Conservation (phyloP, 1,139 yeast genomes). For the Candida sanyaensis region DNA sequence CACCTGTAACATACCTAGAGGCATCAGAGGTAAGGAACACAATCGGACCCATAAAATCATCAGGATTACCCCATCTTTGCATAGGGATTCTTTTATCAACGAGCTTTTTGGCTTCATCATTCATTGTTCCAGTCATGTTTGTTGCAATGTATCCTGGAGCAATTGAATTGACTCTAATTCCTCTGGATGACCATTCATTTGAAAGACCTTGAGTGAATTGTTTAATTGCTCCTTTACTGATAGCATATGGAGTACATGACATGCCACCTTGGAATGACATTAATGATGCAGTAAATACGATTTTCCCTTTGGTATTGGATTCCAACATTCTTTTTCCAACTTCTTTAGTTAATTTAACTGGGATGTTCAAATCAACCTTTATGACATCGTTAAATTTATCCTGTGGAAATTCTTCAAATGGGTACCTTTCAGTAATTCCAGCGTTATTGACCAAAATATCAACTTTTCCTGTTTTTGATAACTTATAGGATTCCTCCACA, state of each 20-base stretch:
- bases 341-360: conserved; percentile 45
- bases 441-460: conserved; percentile 60
- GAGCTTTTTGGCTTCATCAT: conserved; percentile 28
- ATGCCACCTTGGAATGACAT: conserved; percentile 63
- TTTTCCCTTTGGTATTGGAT: conserved; percentile 33
- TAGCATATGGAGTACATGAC: conserved; percentile 53
- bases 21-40: conserved; percentile 54
- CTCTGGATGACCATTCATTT: conserved; percentile 53
- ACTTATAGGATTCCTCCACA: conserved; percentile 34
- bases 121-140: conserved; percentile 46
- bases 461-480: conserved; percentile 31
- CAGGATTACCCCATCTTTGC: conserved; percentile 53
- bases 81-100: conserved; percentile 50
- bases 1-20: conserved; percentile 54
- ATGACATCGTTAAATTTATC: conserved; percentile 48
- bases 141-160: conserved; percentile 60
- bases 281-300: conserved; percentile 29
- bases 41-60: conserved; percentile 57
- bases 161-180: conserved; percentile 54
- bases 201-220: conserved; percentile 51
- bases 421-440: conserved; percentile 45
- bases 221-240: conserved; percentile 54
- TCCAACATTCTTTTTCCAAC: conserved; percentile 47
- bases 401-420: conserved; percentile 20
- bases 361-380: conserved; percentile 51